A percentile compares a stretch with the other conserved stretches of the same genome.
phyloP scores from a whole-genome alignment of 2,329 filamentous ascomycete species.

The Exophiala sp. region DNA sequence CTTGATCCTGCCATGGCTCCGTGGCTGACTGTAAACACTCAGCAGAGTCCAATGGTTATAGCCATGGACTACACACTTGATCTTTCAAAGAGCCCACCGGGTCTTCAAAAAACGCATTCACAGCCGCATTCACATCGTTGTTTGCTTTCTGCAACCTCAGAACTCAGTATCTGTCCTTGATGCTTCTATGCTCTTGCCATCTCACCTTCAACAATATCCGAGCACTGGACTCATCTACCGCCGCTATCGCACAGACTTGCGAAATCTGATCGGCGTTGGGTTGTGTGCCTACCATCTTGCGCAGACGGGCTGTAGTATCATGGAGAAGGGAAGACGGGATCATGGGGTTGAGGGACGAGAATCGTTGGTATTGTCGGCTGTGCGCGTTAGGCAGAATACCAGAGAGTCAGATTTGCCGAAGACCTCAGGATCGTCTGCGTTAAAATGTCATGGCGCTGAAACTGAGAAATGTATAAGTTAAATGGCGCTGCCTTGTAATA shows the following conservation, averaged over 20 bases:
- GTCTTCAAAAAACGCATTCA: slow-evolving; percentile 49
- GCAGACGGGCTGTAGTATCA: neutral
- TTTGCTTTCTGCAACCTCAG: slow-evolving; percentile 40
- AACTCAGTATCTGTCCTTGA: neutral
- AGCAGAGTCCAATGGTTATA: neutral
- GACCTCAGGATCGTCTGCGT: too few relatives aligned
- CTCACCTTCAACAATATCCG: slow-evolving; percentile 19
- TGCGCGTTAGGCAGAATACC: too few relatives aligned
- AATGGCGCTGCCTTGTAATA: too few relatives aligned
- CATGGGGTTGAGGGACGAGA: neutral
- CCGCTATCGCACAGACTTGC: slow-evolving; percentile 15
- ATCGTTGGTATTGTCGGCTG: neutral
- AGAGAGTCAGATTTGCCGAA: too few relatives aligned
- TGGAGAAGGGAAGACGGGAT: neutral
- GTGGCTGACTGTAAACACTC: slow-evolving; percentile 8
- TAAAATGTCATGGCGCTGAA: too few relatives aligned
- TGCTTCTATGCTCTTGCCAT: neutral
- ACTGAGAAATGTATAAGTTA: too few relatives aligned
- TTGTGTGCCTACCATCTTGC: slow-evolving; percentile 16
- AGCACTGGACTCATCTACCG: slow-evolving; percentile 15
- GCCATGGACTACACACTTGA: slow-evolving; percentile 3
- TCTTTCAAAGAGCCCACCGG: slow-evolving; percentile 28
- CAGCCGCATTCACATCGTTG: slow-evolving; percentile 43
- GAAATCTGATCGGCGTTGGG: slow-evolving; percentile 16
- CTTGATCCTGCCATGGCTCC: slow-evolving; percentile 24